Percentiles rank a stretch among this genome's conserved stretches.
Evolutionary conservation across 2,329 filamentous ascomycete species (phyloP).

Genomic region (Beauveria sp.): DNA sequence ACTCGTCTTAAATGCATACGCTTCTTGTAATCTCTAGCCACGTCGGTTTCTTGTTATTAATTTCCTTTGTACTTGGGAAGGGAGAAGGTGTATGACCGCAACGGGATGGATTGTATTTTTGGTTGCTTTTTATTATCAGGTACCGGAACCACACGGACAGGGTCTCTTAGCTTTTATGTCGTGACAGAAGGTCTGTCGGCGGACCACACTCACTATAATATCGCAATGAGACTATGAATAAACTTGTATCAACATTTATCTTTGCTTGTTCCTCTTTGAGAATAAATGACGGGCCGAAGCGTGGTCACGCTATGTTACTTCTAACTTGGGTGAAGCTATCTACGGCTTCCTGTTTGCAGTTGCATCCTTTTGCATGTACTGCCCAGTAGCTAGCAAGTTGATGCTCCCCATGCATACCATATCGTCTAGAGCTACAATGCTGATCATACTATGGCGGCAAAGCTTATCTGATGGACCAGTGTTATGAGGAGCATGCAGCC

Average conservation of each 20-base stretch:
- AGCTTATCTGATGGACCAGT: background rate
- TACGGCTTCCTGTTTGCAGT: background rate
- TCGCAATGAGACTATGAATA: slow-evolving; percentile 11
- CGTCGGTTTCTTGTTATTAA: slow-evolving; percentile 25
- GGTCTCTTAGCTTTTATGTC: slow-evolving; percentile 20
- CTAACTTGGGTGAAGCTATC: background rate
- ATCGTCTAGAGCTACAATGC: background rate
- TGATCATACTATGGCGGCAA: background rate
- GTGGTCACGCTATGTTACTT: background rate
- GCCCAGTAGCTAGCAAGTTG: no score
- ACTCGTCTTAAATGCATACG: slow-evolving; percentile 26
- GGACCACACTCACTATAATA: slow-evolving; percentile 8
- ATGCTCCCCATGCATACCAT: background rate
- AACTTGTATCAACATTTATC: background rate
- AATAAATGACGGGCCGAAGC: no score
- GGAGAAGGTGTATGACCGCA: slow-evolving; percentile 37
- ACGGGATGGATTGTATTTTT: slow-evolving; percentile 31
- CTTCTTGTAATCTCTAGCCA: slow-evolving; percentile 15
- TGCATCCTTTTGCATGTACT: background rate
- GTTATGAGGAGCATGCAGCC: background rate
- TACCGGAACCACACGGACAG: slow-evolving; percentile 27
- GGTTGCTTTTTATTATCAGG: slow-evolving; percentile 20
- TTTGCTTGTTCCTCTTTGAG: background rate
- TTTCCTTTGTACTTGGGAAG: slow-evolving; percentile 24
- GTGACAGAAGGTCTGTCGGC: slow-evolving; percentile 8